Percentiles rank a stretch among this genome's conserved stretches.
Conservation (phyloP, 371 early-diverging fungal species). For the Fennellomyces sp. region DNA sequence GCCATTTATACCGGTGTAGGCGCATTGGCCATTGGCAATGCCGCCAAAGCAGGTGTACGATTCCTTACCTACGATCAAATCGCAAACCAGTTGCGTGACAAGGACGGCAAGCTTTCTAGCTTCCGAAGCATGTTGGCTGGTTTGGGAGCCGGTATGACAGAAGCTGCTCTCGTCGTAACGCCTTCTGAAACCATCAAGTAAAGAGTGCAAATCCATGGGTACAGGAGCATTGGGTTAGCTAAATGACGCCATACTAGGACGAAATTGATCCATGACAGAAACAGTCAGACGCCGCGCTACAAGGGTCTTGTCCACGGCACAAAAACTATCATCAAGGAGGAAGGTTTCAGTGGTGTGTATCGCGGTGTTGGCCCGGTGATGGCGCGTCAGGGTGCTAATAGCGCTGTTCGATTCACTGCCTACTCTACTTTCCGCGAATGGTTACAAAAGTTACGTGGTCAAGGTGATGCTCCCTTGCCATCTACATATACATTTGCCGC, state of each 20-base stretch:
- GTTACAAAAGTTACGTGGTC: slow-evolving; percentile 42
- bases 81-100: slow-evolving; percentile 70
- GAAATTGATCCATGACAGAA: slow-evolving; percentile 83
- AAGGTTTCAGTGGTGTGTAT: slow-evolving; percentile 87
- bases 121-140: slow-evolving; percentile 79
- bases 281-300: slow-evolving; percentile 68
- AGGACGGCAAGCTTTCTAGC: slow-evolving; percentile 70
- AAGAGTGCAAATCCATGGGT: slow-evolving; percentile 8
- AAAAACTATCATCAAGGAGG: slow-evolving; percentile 63
- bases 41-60: slow-evolving; percentile 89
- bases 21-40: slow-evolving; percentile 86
- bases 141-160: slow-evolving; percentile 88
- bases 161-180: slow-evolving; percentile 85
- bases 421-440: slow-evolving; percentile 79
- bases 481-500: slow-evolving; percentile 71
- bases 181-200: slow-evolving; percentile 93
- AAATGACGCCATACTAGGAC: slow-evolving; percentile 53
- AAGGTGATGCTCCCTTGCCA: slow-evolving; percentile 58
- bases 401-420: slow-evolving; percentile 86
- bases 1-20: slow-evolving; percentile 33
- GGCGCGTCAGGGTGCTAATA: slow-evolving; percentile 91
- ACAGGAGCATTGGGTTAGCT: slow-evolving; percentile 7
- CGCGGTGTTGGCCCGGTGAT: slow-evolving; percentile 90
- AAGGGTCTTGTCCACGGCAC: slow-evolving; percentile 82
- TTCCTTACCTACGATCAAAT: slow-evolving; percentile 90